Percentiles rank a stretch among this genome's conserved stretches.
Conservation (phyloP, 1,139 yeast genomes). For the Hyphopichia buzzinii region DNA sequence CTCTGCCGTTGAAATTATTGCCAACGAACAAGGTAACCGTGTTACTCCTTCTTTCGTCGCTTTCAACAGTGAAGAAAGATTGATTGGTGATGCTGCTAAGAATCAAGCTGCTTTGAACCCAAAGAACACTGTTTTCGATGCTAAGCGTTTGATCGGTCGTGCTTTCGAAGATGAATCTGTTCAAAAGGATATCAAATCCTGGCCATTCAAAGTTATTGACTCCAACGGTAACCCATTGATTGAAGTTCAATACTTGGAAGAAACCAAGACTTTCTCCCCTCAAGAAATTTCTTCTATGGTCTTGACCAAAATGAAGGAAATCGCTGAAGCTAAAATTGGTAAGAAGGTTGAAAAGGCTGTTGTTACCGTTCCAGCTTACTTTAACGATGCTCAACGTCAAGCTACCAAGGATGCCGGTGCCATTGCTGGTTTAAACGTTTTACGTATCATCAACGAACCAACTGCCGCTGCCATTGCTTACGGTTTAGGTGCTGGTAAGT, state of each 20-base stretch:
- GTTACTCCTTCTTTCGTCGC: constrained; percentile 98
- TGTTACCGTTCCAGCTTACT: constrained; percentile 95
- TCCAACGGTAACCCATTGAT: constrained; percentile 84
- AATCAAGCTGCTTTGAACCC: constrained; percentile 99
- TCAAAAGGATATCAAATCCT: constrained; percentile 92
- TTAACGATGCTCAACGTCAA: constrained; percentile 97
- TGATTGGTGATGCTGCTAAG: constrained; percentile 99
- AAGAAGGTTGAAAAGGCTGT: constrained; percentile 93
- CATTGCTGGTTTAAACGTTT: constrained; percentile 93
- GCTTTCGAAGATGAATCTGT: constrained; percentile 87
- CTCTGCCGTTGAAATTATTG: constrained; percentile 88
- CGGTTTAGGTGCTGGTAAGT: constrained; percentile 96
- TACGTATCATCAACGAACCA: constrained; percentile 96
- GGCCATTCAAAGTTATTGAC: constrained; percentile 95
- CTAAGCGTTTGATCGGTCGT: constrained; percentile 97
- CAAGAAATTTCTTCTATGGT: constrained; percentile 98
- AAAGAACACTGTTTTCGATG: constrained; percentile 93
- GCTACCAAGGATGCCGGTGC: constrained; percentile 99
- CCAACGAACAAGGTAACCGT: constrained; percentile 99
- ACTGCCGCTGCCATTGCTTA: constrained; percentile 98
- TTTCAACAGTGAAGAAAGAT: constrained; percentile 95
- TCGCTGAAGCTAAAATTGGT: constrained; percentile 94
- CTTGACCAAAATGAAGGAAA: constrained; percentile 96
- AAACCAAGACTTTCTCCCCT: constrained; percentile 92
- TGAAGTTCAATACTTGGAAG: constrained; percentile 92